Evolutionary conservation across 805 yeast species (phyloP), one percentile per base, ranked within the genome.

Genomic region (Metschnikowia gelsemii): DNA sequence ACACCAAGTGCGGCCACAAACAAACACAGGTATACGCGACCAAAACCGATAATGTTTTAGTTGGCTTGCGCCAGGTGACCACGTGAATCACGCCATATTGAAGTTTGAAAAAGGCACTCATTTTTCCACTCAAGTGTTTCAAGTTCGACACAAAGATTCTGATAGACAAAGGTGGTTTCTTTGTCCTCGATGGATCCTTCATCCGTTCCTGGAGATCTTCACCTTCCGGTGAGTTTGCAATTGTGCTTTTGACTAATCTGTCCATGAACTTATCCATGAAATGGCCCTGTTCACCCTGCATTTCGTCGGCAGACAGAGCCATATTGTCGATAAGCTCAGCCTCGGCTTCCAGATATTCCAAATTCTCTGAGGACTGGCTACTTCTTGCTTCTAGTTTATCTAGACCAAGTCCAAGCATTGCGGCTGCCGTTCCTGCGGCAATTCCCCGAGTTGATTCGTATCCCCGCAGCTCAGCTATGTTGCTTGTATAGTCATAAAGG

Each of bases 21-120:
- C 93, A 84, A 1, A 82, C 65, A 45, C 79, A 70, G 0, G 96
- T 82, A 49, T 84, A 81, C 1, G 79, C 47, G 4, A 82, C 64
- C 40, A 87, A 61, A 17, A 68, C 57, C 0, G 83, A 68, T 4
- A 89, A 49, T 0, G 96, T 89, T 46, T 79, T 74, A 0, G 85
- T 69, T 0, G 95, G 90, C 20, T 73, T 69, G 45, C 80, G 77
- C 97, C 97, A 90, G 4, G 86, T 76, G 18, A 87, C 44, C 0
- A 85, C 56, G 36, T 79, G 76, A 5, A 81, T 68, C 1, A 82
- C 30, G 2, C 80, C 78, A 50, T 82, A 82, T 52, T 85, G 91
- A 2, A 80, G 42, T 30, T 66, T 73, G 51, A 85, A 82, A 8
- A 84, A 54, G 0, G 68, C 63, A 21, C 82, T 78, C 70, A 82